Base-by-base conservation (phyloP, 129 eudicot species). In the Flaveria ramosissima region DNA sequence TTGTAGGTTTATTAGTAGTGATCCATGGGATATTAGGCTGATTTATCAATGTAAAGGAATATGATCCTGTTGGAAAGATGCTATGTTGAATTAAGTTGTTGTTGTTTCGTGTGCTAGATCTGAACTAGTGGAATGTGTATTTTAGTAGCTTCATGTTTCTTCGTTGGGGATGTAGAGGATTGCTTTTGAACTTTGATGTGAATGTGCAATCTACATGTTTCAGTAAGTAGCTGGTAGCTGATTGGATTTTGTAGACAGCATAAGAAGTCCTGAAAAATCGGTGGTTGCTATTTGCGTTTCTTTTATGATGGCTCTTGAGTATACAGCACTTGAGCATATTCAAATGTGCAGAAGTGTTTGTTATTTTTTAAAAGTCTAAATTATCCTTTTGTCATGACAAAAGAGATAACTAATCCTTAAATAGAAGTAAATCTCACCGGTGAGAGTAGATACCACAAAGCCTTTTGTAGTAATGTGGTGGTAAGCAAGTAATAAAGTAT, bases 101-200 rank as follows among this genome's bases (percentile, higher is more conserved):
- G 41, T 12, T 80, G 70, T 12, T 57, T 74, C 11, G 30, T 63
- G 17, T 59, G 43, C 17, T 80, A 80, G 84, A 80, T 80, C 84
- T 67, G 20, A 32, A 26, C 63, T 45, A 74, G 41, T 36, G 52
- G 71, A 80, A 66, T 79, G 59, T 79, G 50, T 64, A 32, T 4
- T 32, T 32, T 32, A 32, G 39, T 32, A 32, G 39, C 39, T 4
- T 78, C 19, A 5, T 6, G 21, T 69, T 8, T 6, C 55, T 16
- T 48, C 14, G 15, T 72, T 79, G 64, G 65, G 78, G 78, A 72
- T 62, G 56, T 41, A 55, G 69, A 19, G 26, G 69, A 19, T 21
- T 68, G 68, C 67, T 17, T 72, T 79, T 79, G 78, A 17, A 50
- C 36, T 61, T 79, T 16, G 27, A 21, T 27, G 12, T 72, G 47